Evolutionary conservation across 768 basidiomycete genomes (phyloP).

Genomic region (Collybiopsis confluens): DNA sequence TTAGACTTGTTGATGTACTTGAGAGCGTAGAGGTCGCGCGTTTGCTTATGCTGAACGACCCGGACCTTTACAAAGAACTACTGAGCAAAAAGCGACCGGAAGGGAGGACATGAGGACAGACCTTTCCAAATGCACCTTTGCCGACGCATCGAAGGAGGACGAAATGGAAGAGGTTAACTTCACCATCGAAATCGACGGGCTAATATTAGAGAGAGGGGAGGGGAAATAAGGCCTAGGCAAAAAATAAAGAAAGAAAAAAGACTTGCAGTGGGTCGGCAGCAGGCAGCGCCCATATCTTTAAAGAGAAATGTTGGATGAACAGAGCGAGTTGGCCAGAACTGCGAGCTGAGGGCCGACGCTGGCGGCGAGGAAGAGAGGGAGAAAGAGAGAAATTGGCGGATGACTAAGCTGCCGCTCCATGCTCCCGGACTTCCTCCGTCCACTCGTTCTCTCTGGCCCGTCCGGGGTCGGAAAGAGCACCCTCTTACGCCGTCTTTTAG

Average conservation of each 20-base stretch:
- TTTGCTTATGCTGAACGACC: constrained; percentile 98
- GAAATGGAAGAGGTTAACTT: constrained; percentile 97
- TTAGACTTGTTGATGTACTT: constrained; percentile 99
- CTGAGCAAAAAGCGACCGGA: background rate
- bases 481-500: constrained; percentile 76
- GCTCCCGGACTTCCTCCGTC: constrained; percentile 50
- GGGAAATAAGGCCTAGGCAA: too few species aligned
- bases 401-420: background rate
- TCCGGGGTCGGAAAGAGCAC: constrained; percentile 96
- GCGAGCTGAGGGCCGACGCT: constrained; percentile 5
- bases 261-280: constrained; percentile 77
- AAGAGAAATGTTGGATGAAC: background rate
- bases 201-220: too few species aligned
- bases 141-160: constrained; percentile 93
- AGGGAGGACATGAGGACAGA: constrained; percentile 25
- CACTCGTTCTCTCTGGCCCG: constrained; percentile 86
- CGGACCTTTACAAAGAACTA: constrained; percentile 67
- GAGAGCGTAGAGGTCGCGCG: constrained; percentile 93
- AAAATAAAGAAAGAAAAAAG: background rate
- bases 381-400: background rate
- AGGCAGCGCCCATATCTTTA: constrained; percentile 70
- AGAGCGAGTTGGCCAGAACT: constrained; percentile 6
- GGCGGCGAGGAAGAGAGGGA: constrained; percentile 1
- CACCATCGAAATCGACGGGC: constrained; percentile 95
- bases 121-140: constrained; percentile 99